Evolutionary conservation across 1,139 yeast species (phyloP).

Genomic region (Candida glucosophila): DNA sequence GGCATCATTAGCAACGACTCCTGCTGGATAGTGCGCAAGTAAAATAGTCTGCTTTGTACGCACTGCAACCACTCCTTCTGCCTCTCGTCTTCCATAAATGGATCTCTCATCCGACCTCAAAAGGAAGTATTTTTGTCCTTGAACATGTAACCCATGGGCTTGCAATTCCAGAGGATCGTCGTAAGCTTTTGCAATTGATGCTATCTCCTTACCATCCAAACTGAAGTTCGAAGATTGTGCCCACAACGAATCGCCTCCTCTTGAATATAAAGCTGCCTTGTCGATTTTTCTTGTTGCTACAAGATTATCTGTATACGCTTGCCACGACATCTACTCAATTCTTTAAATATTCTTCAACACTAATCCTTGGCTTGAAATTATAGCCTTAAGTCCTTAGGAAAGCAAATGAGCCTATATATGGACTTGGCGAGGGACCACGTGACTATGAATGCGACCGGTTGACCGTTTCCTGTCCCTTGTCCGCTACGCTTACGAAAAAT

Average conservation of each 20-base stretch:
- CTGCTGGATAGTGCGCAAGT: slow-evolving; percentile 90
- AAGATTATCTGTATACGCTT: slow-evolving; percentile 92
- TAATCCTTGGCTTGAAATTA: too few species aligned
- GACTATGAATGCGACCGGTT: too few species aligned
- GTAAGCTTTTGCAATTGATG: slow-evolving; percentile 70
- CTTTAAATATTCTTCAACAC: too few species aligned
- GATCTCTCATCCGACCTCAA: slow-evolving; percentile 89
- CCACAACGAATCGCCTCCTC: slow-evolving; percentile 94
- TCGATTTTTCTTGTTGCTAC: slow-evolving; percentile 80
- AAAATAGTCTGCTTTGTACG: slow-evolving; percentile 90
- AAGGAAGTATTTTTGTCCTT: slow-evolving; percentile 80
- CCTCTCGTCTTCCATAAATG: slow-evolving; percentile 85
- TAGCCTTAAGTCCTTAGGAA: too few species aligned
- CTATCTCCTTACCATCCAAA: slow-evolving; percentile 63
- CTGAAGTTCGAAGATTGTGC: slow-evolving; percentile 71
- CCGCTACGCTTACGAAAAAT: too few species aligned
- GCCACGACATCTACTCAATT: slow-evolving; percentile 34
- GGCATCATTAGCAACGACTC: slow-evolving; percentile 91
- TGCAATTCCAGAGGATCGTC: slow-evolving; percentile 73
- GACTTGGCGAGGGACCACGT: too few species aligned
- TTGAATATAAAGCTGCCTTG: slow-evolving; percentile 86
- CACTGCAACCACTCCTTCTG: slow-evolving; percentile 82
- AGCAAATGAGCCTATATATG: too few species aligned
- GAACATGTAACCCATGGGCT: slow-evolving; percentile 77
- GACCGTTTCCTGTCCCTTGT: too few species aligned